A percentile compares a stretch with the other conserved stretches of the same genome.
Evolutionary conservation across 1,284 basidiomycete genomes (phyloP).

Genomic region (Exobasidium cylindrosporum): DNA sequence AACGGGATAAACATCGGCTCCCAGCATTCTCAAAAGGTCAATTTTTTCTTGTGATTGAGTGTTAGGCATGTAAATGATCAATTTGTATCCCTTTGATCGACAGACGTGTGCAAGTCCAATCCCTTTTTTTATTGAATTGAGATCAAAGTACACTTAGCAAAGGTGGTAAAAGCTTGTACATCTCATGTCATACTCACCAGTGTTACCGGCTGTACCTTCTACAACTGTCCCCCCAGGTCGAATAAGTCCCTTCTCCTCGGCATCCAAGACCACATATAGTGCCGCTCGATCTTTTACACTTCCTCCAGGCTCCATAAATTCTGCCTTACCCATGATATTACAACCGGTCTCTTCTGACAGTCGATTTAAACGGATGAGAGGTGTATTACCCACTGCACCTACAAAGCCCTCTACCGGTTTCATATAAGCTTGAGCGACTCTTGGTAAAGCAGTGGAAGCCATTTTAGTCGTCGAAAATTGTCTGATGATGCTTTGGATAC

Average conservation of each 20-base stretch:
- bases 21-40: slow-evolving; percentile 91
- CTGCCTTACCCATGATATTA: slow-evolving; percentile 87
- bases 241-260: slow-evolving; percentile 74
- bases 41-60: slow-evolving; percentile 94
- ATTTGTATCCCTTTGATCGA: slow-evolving; percentile 86
- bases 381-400: slow-evolving; percentile 89
- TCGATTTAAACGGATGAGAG: slow-evolving; percentile 64
- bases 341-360: slow-evolving; percentile 87
- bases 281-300: slow-evolving; percentile 98
- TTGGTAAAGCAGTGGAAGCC: no score
- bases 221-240: slow-evolving; percentile 90
- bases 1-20: slow-evolving; percentile 91
- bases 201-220: slow-evolving; percentile 98
- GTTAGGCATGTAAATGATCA: slow-evolving; percentile 99
- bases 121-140: no score
- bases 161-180: not conserved
- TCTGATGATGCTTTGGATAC: no score
- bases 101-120: slow-evolving; percentile 92
- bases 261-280: slow-evolving; percentile 81
- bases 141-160: no score
- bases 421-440: slow-evolving; percentile 7
- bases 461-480: no score
- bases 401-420: slow-evolving; percentile 65
- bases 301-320: slow-evolving; percentile 98
- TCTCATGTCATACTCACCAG: slow-evolving; percentile 60